Conservation (phyloP, 768 basidiomycete species). For the Suillus tomentosus region DNA sequence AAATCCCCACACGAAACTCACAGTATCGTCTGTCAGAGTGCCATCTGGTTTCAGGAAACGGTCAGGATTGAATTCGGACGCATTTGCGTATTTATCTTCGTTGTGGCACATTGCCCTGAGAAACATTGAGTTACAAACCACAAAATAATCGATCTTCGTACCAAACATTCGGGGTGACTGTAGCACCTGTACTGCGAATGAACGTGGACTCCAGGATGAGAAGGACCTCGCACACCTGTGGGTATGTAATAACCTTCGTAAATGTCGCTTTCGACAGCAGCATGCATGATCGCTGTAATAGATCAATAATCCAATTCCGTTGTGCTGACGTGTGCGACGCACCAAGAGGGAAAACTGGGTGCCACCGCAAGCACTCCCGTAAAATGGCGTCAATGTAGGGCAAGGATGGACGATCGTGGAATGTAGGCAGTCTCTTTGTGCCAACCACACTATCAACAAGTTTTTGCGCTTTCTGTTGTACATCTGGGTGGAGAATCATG, state of each 20-base stretch:
- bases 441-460: constrained; percentile 25
- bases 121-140: constrained; percentile 12
- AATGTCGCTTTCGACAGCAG: constrained; percentile 36
- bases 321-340: constrained; percentile 7
- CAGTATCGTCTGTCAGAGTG: constrained; percentile 11
- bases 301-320: neutral
- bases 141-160: neutral
- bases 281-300: constrained; percentile 23
- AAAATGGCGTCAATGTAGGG: constrained; percentile 20
- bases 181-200: constrained; percentile 8
- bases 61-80: constrained; percentile 52
- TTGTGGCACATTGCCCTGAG: constrained; percentile 48
- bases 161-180: constrained; percentile 6
- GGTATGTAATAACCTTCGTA: constrained; percentile 53
- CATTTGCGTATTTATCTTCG: constrained; percentile 49
- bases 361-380: constrained; percentile 18
- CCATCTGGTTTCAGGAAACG: constrained; percentile 41
- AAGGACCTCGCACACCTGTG: constrained; percentile 31
- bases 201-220: neutral
- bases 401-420: constrained; percentile 18
- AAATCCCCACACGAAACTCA: constrained; percentile 9
- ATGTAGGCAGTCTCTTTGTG: constrained; percentile 15
- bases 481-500: constrained; percentile 18
- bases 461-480: constrained; percentile 29
- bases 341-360: constrained; percentile 18